Percentiles rank a stretch among this genome's conserved stretches.
Evolutionary conservation across 345 rosid genomes (phyloP).

Genomic region (Eucalyptus pauciflora): DNA sequence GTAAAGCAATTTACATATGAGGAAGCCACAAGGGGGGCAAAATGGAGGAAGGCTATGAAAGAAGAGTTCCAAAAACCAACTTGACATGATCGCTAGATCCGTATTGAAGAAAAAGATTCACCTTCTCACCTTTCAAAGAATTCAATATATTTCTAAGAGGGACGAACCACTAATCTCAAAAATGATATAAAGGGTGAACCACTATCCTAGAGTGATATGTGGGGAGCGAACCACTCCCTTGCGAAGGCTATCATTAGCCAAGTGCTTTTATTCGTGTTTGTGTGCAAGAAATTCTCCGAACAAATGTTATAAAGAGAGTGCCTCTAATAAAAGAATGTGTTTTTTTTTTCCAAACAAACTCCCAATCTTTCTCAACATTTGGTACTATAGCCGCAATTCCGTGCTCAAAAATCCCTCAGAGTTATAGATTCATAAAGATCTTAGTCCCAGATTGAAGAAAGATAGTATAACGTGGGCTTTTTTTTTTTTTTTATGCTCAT

Average conservation of each 20-base stretch:
- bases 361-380: neutral
- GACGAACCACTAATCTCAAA: neutral
- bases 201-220: neutral
- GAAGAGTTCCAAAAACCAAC: neutral
- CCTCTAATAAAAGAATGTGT: neutral
- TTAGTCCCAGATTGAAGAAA: neutral
- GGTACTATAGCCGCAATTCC: neutral
- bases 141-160: neutral
- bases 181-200: neutral
- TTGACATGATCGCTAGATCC: neutral
- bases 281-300: neutral
- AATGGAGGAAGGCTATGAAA: neutral
- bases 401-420: neutral
- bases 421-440: neutral
- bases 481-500: neutral
- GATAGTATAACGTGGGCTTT: neutral
- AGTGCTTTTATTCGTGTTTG: neutral
- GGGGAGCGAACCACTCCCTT: neutral
- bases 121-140: neutral
- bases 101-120: neutral
- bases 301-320: neutral
- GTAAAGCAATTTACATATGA: neutral
- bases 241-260: neutral
- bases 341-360: neutral
- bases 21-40: neutral